A percentile compares a stretch with the other conserved stretches of the same genome.
Evolutionary conservation across 73 alveolate genomes (phyloP).

Genomic region (Paraurostyla sp.): DNA sequence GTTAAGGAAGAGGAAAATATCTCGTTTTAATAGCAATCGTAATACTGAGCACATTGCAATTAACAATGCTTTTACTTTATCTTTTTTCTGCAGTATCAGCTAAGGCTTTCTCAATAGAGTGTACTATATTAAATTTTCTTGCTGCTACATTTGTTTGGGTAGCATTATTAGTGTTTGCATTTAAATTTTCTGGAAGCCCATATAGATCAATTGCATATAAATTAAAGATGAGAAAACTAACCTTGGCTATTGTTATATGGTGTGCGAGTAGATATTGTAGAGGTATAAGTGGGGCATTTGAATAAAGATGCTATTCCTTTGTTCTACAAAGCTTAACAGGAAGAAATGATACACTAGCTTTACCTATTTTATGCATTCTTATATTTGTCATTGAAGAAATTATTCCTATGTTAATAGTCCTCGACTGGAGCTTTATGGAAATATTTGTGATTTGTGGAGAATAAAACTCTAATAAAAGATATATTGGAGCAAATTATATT

Average conservation of each 20-base stretch:
- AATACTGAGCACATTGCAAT: background rate
- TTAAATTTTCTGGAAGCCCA: constrained; percentile 59
- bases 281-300: constrained; percentile 61
- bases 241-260: constrained; percentile 45
- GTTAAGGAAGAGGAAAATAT: constrained; percentile 22
- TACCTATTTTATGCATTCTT: constrained; percentile 36
- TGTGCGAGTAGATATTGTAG: constrained; percentile 40
- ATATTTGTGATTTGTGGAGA: constrained; percentile 56
- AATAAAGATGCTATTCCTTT: background rate
- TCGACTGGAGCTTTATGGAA: constrained; percentile 70
- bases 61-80: constrained; percentile 33
- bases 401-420: constrained; percentile 23
- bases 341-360: constrained; percentile 9
- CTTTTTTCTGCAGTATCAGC: constrained; percentile 22
- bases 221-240: constrained; percentile 45
- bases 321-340: constrained; percentile 37
- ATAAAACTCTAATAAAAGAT: background rate
- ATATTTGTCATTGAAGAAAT: constrained; percentile 47
- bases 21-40: constrained; percentile 16
- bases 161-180: background rate
- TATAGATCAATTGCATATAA: constrained; percentile 28
- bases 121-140: constrained; percentile 41
- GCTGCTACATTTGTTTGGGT: constrained; percentile 42
- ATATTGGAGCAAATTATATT: constrained; percentile 5
- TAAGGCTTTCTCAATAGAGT: constrained; percentile 44